These are phyloP conservation scores for Penicillium griseofulvum DNA, from an alignment of 2,329 filamentous ascomycete genomes.

Conservation along the genomic window DNA sequence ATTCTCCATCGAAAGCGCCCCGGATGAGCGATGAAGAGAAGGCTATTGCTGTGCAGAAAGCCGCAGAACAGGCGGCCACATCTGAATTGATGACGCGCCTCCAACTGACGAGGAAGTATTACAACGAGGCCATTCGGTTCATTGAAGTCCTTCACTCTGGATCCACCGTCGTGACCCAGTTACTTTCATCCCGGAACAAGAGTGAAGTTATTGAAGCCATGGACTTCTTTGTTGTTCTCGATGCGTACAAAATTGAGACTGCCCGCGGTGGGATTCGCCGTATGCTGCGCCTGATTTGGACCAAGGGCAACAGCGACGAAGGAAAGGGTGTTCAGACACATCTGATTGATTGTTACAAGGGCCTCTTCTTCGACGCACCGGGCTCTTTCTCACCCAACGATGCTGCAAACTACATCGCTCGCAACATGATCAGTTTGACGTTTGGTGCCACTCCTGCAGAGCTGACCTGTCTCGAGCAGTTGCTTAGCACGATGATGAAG, in stretches of 20 bases:
- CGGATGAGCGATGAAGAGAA: conserved; percentile 78
- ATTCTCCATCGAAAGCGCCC: conserved; percentile 63
- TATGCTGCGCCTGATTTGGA: conserved; percentile 98
- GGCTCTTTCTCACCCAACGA: conserved; percentile 85
- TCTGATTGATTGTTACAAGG: conserved; percentile 93
- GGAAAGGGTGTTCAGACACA: conserved; percentile 97
- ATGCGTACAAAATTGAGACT: conserved; percentile 94
- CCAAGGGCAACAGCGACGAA: conserved; percentile 98
- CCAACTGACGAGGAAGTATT: conserved; percentile 84
- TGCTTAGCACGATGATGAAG: conserved; percentile 97
- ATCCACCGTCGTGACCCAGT: conserved; percentile 75
- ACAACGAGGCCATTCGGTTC: conserved; percentile 88
- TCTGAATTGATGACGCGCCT: conserved; percentile 85
- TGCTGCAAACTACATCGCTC: conserved; percentile 88
- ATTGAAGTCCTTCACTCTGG: conserved; percentile 86
- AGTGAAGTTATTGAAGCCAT: conserved; percentile 98
- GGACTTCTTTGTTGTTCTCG: conserved; percentile 94
- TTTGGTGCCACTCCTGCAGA: conserved; percentile 94
- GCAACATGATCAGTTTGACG: conserved; percentile 98
- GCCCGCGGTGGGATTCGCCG: conserved; percentile 88
- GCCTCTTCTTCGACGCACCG: conserved; percentile 93
- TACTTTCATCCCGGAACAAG: conserved; percentile 93
- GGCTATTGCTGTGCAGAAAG: conserved; percentile 69
- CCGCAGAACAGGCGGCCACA: conserved; percentile 81
- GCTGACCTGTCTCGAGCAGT: conserved; percentile 89